Evolutionary conservation across 495 filamentous ascomycete genomes (phyloP).

Genomic region (Tetracladium marchalianum): DNA sequence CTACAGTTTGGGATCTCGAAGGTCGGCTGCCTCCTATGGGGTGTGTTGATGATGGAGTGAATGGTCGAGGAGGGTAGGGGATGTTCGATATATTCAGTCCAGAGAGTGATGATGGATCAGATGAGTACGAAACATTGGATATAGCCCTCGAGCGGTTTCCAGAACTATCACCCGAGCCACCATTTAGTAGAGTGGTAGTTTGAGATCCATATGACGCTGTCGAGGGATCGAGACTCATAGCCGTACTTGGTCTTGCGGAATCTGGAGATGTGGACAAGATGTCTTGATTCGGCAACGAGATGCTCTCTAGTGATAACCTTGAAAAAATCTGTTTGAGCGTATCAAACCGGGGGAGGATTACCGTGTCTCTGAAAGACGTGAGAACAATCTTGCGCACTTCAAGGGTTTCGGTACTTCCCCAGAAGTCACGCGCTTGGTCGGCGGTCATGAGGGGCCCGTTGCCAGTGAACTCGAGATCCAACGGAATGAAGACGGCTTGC

Average conservation of each 20-base stretch:
- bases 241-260: conserved; percentile 50
- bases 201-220: conserved; percentile 67
- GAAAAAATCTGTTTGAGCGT: conserved; percentile 84
- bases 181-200: conserved; percentile 57
- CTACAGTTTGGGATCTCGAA: conserved; percentile 32
- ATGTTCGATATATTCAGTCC: conserved; percentile 22
- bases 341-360: conserved; percentile 80
- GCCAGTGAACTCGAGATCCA: conserved; percentile 91
- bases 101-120: conserved; percentile 20
- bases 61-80: conserved; percentile 34
- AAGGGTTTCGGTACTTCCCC: conserved; percentile 55
- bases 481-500: conserved; percentile 88
- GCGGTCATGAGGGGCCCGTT: conserved; percentile 63
- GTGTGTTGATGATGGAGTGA: conserved; percentile 37
- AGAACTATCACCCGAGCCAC: conserved; percentile 34
- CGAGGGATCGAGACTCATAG: conserved; percentile 60
- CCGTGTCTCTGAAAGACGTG: conserved; percentile 78
- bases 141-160: conserved; percentile 60
- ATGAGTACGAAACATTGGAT: conserved; percentile 73
- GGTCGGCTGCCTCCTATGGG: conserved; percentile 16
- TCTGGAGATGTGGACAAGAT: conserved; percentile 18
- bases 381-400: conserved; percentile 85
- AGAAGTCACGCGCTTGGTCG: conserved; percentile 78
- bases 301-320: conserved; percentile 65
- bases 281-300: conserved; percentile 6